These are phyloP conservation scores for Trifolium repens DNA, from an alignment of 306 rosid genomes.

Conservation along the genomic window DNA sequence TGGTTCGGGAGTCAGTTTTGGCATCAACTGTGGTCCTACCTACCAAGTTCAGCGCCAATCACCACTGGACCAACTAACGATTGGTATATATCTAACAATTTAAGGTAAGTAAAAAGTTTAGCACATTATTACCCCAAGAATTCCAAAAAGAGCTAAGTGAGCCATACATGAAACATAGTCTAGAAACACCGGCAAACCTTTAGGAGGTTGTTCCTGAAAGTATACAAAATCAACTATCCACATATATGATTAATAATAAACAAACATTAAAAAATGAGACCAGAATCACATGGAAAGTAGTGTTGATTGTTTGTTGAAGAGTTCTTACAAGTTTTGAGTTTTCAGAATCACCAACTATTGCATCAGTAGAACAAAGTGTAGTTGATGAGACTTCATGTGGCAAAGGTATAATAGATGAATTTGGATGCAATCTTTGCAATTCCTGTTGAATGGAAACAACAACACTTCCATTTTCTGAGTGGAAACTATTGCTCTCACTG, in stretches of 20 bases:
- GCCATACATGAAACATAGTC: slow-evolving; percentile 49
- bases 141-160: slow-evolving; percentile 55
- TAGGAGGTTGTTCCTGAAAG: slow-evolving; percentile 51
- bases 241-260: slow-evolving; percentile 28
- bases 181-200: slow-evolving; percentile 42
- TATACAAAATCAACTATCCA: neutral
- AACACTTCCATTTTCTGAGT: slow-evolving; percentile 49
- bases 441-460: slow-evolving; percentile 50
- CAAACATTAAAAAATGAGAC: neutral
- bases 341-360: slow-evolving; percentile 36
- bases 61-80: no score
- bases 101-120: slow-evolving; percentile 1
- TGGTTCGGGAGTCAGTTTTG: no score
- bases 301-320: neutral
- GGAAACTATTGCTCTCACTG: slow-evolving; percentile 54
- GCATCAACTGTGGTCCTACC: no score
- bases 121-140: slow-evolving; percentile 55
- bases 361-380: slow-evolving; percentile 48
- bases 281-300: neutral
- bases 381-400: slow-evolving; percentile 43
- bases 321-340: slow-evolving; percentile 52
- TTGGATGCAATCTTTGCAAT: slow-evolving; percentile 33
- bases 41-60: no score
- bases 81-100: neutral
- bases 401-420: slow-evolving; percentile 49